phyloP scores from a whole-genome alignment of 2,329 filamentous ascomycete species.

The Tolypocladium cylindrosporum region DNA sequence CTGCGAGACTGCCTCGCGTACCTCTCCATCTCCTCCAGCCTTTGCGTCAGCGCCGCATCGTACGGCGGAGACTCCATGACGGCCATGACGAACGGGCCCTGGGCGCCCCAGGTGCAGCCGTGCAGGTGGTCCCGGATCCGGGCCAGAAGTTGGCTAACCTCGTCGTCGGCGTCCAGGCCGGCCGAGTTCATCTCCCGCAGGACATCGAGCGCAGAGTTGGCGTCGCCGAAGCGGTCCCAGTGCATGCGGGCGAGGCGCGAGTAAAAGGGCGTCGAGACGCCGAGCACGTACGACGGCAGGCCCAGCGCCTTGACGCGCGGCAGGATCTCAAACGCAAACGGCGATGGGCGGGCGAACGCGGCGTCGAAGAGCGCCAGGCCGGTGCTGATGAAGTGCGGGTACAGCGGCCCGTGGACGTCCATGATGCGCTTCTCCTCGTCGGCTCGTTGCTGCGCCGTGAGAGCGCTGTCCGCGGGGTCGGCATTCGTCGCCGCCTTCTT shows the following conservation, averaged over 20 bases:
- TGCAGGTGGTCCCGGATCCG: constrained; percentile 23
- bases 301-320: constrained; percentile 60
- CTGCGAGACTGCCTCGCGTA: constrained; percentile 5
- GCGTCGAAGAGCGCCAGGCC: constrained; percentile 47
- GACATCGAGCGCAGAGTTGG: constrained; percentile 41
- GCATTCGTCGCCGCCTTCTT: not conserved
- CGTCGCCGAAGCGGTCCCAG: constrained; percentile 52
- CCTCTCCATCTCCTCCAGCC: constrained; percentile 15
- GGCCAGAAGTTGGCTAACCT: constrained; percentile 15
- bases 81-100: constrained; percentile 27
- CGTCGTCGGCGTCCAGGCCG: constrained; percentile 46
- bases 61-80: constrained; percentile 26
- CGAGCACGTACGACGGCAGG: constrained; percentile 60
- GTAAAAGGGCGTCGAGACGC: constrained; percentile 60
- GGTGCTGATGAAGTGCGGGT: constrained; percentile 49
- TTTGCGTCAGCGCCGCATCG: constrained; percentile 15
- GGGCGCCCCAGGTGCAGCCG: constrained; percentile 23
- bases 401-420: constrained; percentile 53
- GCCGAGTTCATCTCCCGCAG: constrained; percentile 57
- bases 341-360: constrained; percentile 47
- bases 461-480: not conserved
- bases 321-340: constrained; percentile 49
- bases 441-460: not conserved
- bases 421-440: constrained; percentile 29
- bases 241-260: constrained; percentile 53